Evolutionary conservation across 192 early-diverging fungal genomes (phyloP), one percentile per base, ranked within the genome.

Genomic region (Linnemannia hyalina): DNA sequence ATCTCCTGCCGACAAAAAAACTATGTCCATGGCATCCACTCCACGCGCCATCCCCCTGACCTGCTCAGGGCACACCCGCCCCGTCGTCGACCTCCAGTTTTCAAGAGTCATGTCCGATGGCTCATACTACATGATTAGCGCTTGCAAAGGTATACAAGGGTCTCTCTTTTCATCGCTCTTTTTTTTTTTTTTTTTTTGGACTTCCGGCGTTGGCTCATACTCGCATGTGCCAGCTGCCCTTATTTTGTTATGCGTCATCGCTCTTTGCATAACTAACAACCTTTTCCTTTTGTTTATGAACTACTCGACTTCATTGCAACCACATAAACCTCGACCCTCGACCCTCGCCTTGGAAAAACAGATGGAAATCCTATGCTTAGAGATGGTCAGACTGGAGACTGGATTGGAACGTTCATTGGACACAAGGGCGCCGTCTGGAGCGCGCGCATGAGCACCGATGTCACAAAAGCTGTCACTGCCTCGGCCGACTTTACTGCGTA

Each of bases 341-440:
- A 70, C 35, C 7, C 10, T 22, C 42, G 76, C 16, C 5, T 20
- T 18, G 5, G 18, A 52, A 52, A 52, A 65, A 26, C 26, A 95
- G 97, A 97, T 84, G 93, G 95, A 41, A 95, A 95, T 83, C 96
- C 97, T 6, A 97, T 97, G 90, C 87, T 98, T 82, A 91, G 96
- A 76, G 93, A 96, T 78, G 97, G 97, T 13, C 91, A 93, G 54
- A 98, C 97, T 4, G 97, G 97, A 70, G 97, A 98, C 88, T 98
- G 97, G 97, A 95, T 98, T 75, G 97, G 97, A 22, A 96, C 95
- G 16, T 98, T 98, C 74, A 80, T 94, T 80, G 97, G 96, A 63
- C 97, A 98, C 85, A 98, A 98, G 89, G 97, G 97, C 54, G 97
- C 97, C 1, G 96, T 98, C 6, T 97, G 97, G 97, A 94, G 93